Evolutionary conservation across 352 stramenopile species (phyloP).

Genomic region (Aphanomyces invadans): DNA sequence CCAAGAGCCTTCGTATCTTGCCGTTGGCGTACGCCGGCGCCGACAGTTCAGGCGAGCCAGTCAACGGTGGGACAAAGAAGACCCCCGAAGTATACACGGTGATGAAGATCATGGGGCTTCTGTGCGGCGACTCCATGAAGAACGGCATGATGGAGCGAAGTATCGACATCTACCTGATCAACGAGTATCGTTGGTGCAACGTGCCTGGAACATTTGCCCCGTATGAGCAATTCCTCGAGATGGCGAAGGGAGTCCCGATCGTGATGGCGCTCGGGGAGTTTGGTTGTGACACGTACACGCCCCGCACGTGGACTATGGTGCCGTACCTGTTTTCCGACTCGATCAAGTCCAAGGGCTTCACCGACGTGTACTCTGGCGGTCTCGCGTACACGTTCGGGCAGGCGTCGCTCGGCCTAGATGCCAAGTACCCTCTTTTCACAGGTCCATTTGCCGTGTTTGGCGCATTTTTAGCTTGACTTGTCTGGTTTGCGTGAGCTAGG

Average conservation of each 20-base stretch:
- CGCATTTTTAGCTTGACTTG: neutral
- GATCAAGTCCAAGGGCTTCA: conserved; percentile 51
- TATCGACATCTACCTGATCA: conserved; percentile 86
- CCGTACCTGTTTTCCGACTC: conserved; percentile 67
- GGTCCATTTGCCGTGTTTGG: conserved; percentile 30
- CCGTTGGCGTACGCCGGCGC: conserved; percentile 73
- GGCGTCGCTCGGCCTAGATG: conserved; percentile 58
- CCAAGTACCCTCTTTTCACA: conserved; percentile 74
- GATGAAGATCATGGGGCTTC: conserved; percentile 69
- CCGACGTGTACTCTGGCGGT: conserved; percentile 74
- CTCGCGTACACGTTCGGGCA: conserved; percentile 79
- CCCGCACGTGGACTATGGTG: conserved; percentile 68
- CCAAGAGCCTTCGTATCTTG: conserved; percentile 71
- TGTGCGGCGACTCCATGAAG: conserved; percentile 78
- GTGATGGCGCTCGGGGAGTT: conserved; percentile 76
- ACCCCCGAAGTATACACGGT: conserved; percentile 66
- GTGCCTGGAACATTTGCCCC: conserved; percentile 40
- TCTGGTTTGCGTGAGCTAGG: neutral
- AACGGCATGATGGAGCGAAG: conserved; percentile 71
- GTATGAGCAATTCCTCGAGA: conserved; percentile 64
- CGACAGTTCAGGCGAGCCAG: conserved; percentile 26
- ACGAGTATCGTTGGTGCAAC: conserved; percentile 83
- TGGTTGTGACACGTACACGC: conserved; percentile 38
- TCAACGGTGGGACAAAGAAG: neutral
- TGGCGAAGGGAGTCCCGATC: conserved; percentile 70